These are phyloP conservation scores for Fraxinus angustifolia DNA, from an alignment of 305 asterid species.

Conservation along the genomic window DNA sequence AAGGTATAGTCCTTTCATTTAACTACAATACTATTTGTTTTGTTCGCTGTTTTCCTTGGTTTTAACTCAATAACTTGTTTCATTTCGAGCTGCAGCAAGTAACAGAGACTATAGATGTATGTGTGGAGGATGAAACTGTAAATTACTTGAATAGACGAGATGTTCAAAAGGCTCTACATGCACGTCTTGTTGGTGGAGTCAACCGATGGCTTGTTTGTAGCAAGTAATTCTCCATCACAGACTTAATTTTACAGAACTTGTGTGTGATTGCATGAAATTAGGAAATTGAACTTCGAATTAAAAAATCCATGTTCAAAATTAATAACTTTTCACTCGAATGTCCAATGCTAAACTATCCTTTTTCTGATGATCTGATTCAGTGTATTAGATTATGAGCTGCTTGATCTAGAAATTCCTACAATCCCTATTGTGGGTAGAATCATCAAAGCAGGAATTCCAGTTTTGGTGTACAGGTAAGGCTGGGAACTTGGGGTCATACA, in stretches of 20 bases:
- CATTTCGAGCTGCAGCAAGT: constrained; percentile 44
- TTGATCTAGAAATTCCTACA: constrained; percentile 68
- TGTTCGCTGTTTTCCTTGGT: not conserved
- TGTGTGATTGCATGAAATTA: constrained; percentile 8
- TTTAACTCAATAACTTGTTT: not conserved
- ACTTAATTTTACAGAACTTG: not conserved
- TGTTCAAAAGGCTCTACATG: constrained; percentile 59
- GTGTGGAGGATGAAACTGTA: constrained; percentile 62
- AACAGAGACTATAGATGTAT: constrained; percentile 57
- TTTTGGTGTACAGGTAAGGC: constrained; percentile 62
- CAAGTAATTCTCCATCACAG: constrained; percentile 32
- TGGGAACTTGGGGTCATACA: not conserved
- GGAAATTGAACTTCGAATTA: not conserved
- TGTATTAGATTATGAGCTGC: constrained; percentile 61
- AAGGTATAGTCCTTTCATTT: constrained; percentile 28
- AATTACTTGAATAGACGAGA: constrained; percentile 63
- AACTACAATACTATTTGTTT: not conserved
- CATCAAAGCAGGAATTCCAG: constrained; percentile 59
- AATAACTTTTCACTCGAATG: not conserved
- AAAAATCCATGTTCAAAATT: not conserved
- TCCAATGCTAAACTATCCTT: not conserved
- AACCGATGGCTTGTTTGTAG: constrained; percentile 62
- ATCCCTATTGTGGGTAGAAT: constrained; percentile 51
- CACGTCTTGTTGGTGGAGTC: constrained; percentile 52
- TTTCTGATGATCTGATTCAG: constrained; percentile 33